Percentiles rank a stretch among this genome's conserved stretches.
Evolutionary conservation across 1,284 basidiomycete genomes (phyloP).

Genomic region (Ganoderma multipileum): DNA sequence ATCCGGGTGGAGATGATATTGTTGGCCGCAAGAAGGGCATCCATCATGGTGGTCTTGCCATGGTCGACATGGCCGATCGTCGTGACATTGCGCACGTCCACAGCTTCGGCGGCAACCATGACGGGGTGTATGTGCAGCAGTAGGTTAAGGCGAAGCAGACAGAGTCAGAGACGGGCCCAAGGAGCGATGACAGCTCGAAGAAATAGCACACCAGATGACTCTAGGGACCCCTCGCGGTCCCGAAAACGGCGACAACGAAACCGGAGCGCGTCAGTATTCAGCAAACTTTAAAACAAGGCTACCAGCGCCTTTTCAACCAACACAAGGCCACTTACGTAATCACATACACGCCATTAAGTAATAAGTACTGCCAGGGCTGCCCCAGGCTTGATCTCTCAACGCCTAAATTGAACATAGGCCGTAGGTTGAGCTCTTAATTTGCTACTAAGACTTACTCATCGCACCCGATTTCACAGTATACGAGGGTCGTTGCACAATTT

Average conservation of each 20-base stretch:
- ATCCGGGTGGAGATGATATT: conserved; percentile 96
- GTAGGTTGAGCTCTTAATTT: neutral
- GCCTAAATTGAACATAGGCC: neutral
- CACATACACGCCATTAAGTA: too few species aligned
- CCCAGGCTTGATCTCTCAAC: neutral
- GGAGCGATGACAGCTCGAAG: neutral
- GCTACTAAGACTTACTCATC: neutral
- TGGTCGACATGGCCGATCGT: conserved; percentile 89
- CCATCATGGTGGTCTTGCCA: conserved; percentile 96
- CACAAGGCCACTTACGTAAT: neutral
- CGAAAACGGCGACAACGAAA: neutral
- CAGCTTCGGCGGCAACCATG: conserved; percentile 51
- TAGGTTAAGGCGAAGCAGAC: neutral
- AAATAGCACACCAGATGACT: neutral
- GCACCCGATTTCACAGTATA: neutral
- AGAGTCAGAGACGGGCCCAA: neutral
- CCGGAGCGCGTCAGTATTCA: neutral
- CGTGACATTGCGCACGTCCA: conserved; percentile 77
- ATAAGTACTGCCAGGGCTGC: too few species aligned
- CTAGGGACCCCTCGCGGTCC: neutral
- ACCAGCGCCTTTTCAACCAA: neutral
- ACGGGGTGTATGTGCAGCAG: neutral
- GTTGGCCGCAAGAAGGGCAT: conserved; percentile 94
- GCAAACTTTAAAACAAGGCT: neutral
- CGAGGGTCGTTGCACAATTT: neutral